Base-by-base conservation (phyloP, 2,329 filamentous ascomycete genomes). In the Ophiostoma sp. region DNA sequence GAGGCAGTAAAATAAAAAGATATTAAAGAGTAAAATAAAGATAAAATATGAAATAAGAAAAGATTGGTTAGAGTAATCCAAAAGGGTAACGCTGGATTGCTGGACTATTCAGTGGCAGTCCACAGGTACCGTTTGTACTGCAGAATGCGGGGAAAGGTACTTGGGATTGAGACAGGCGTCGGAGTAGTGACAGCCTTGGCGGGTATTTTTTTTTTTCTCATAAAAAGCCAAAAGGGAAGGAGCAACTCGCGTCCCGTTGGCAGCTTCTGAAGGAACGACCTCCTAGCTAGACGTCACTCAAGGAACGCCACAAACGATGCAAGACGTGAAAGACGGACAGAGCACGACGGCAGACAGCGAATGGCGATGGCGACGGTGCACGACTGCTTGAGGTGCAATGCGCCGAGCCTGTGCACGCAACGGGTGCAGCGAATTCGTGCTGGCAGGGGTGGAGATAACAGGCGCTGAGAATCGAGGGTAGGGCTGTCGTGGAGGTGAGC, bases 341-440 rank as follows among this genome's bases (percentile, higher is more conserved):
- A 17, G 44, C 4, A 20, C 44, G 44, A n/a, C 15, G 0, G 17
- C 48, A 31, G 27, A 31, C 27, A 52, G 48, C 48, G 48, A 52
- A 52, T 52, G 20, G 48, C 48, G 8, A 23, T n/a, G 48, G 17
- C 8, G 39, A 10, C 17, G 15, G 20, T 52, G 48, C 48, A 52
- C 17, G 20, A 20, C 48, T 7, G 8, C n/a, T 23, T 15, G 17
- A 23, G 17, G 48, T 52, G 48, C 48, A 52, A 52, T 23, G 52
- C 23, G 52, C 52, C 17, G n/a, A 57, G 52, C 52, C 52, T 31
- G 52, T 57, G 52, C 52, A 57, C 52, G 52, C 52, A 57, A 57
- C 52, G 23, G 23, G 23, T 57, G 52, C 52, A 31, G 52, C 52
- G n/a, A 27, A 57, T 57, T 57, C 52, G 52, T 57, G 52, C 52